These are phyloP conservation scores for Sarcodon sp. DNA, from an alignment of 768 basidiomycete genomes.

Conservation along the genomic window DNA sequence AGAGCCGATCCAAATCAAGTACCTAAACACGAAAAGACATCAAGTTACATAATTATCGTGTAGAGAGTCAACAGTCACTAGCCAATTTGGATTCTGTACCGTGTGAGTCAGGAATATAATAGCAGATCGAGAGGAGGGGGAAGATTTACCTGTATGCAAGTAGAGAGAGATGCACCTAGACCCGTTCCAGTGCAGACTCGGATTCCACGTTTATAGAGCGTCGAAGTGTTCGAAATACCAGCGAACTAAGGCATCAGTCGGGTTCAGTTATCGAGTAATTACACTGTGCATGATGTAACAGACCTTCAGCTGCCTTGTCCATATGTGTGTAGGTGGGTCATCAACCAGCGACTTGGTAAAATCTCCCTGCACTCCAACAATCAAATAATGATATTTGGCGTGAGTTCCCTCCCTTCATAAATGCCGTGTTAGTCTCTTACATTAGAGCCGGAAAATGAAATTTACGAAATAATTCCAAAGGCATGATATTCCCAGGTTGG, in stretches of 20 bases:
- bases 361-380: constrained; percentile 33
- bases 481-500: constrained; percentile 32
- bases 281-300: neutral
- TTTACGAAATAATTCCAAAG: constrained; percentile 27
- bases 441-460: neutral
- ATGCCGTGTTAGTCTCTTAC: neutral
- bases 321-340: constrained; percentile 24
- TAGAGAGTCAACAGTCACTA: constrained; percentile 7
- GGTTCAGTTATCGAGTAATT: neutral
- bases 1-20: constrained; percentile 29
- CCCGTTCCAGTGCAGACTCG: constrained; percentile 33
- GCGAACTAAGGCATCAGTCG: constrained; percentile 17
- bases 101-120: neutral
- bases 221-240: constrained; percentile 30
- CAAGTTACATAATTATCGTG: neutral
- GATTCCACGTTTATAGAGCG: constrained; percentile 28
- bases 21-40: constrained; percentile 11
- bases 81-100: constrained; percentile 20
- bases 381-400: constrained; percentile 28
- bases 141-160: constrained; percentile 22
- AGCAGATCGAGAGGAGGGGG: constrained; percentile 1
- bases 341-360: constrained; percentile 29
- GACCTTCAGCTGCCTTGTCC: constrained; percentile 33
- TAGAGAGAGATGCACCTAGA: constrained; percentile 29
- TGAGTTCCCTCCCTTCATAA: constrained; percentile 22